These are phyloP conservation scores for Pleomassaria siparia DNA, from an alignment of 2,329 filamentous ascomycete genomes.

Conservation along the genomic window DNA sequence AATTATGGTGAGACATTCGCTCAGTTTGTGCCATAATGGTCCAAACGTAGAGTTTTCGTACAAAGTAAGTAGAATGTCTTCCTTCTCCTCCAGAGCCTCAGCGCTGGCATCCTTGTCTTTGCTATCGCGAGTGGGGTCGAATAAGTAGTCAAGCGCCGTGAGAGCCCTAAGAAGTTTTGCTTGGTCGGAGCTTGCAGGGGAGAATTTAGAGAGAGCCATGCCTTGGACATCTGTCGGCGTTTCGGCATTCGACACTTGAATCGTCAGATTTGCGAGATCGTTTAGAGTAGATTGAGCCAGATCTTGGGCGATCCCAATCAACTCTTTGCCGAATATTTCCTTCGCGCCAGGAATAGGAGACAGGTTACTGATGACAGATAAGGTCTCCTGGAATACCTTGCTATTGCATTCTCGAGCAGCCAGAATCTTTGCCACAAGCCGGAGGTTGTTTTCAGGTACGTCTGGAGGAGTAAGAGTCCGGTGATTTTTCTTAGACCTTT, in stretches of 20 bases:
- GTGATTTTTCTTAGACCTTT: conserved; percentile 60
- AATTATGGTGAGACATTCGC: conserved; percentile 83
- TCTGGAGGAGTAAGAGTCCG: conserved; percentile 74
- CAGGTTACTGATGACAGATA: conserved; percentile 98
- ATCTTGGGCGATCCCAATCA: conserved; percentile 82
- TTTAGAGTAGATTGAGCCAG: conserved; percentile 81
- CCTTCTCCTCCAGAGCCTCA: conserved; percentile 65
- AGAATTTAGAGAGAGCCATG: conserved; percentile 91
- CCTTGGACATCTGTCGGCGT: conserved; percentile 95
- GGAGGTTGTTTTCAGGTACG: conserved; percentile 85
- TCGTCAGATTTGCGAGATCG: conserved; percentile 81
- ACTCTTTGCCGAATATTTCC: conserved; percentile 86
- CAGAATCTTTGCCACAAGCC: conserved; percentile 93
- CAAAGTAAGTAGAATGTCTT: conserved; percentile 81
- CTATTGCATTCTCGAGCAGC: conserved; percentile 94
- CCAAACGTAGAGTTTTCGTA: conserved; percentile 92
- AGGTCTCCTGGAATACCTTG: conserved; percentile 96
- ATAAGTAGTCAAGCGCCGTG: conserved; percentile 92
- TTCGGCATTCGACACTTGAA: conserved; percentile 82
- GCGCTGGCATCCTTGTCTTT: conserved; percentile 48
- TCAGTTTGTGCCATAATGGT: conserved; percentile 88
- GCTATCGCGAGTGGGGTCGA: conserved; percentile 73
- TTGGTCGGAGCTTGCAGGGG: conserved; percentile 92
- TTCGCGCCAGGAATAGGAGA: conserved; percentile 91
- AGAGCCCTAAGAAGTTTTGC: conserved; percentile 91